These are phyloP conservation scores for Metarhizium rileyi DNA, from an alignment of 2,329 filamentous ascomycete genomes.

Conservation along the genomic window DNA sequence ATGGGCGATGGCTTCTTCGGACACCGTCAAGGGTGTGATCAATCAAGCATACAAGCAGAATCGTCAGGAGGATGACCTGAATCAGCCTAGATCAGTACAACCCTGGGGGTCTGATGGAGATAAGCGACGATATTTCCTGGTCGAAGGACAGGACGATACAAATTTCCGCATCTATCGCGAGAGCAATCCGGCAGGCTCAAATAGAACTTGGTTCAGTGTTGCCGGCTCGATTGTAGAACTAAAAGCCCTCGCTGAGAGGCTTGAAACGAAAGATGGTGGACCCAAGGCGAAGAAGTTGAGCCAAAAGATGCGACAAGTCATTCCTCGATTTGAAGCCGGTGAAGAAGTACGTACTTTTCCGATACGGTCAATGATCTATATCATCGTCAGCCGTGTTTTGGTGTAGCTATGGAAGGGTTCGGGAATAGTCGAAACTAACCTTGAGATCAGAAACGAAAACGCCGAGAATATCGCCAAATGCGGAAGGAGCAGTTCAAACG, in stretches of 20 bases:
- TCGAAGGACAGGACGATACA: constrained; percentile 91
- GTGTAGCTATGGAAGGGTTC: background rate
- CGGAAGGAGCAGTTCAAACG: constrained; percentile 82
- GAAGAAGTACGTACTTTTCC: constrained; percentile 59
- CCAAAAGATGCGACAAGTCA: constrained; percentile 65
- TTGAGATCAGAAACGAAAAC: constrained; percentile 67
- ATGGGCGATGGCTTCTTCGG: constrained; percentile 85
- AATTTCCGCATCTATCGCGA: constrained; percentile 90
- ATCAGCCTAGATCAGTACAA: constrained; percentile 82
- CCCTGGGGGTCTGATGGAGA: constrained; percentile 85
- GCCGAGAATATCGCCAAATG: constrained; percentile 80
- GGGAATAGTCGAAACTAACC: constrained; percentile 9
- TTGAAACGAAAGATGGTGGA: constrained; percentile 67
- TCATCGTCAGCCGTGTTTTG: background rate
- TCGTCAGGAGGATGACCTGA: constrained; percentile 67
- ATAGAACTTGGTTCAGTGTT: constrained; percentile 82
- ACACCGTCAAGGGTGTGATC: constrained; percentile 69
- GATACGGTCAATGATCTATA: background rate
- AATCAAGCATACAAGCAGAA: constrained; percentile 82
- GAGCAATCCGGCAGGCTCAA: constrained; percentile 69
- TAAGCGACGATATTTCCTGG: constrained; percentile 84
- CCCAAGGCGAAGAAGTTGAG: constrained; percentile 71
- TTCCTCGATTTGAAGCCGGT: constrained; percentile 85
- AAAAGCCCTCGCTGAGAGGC: constrained; percentile 61
- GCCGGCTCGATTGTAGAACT: constrained; percentile 87